These are phyloP conservation scores for Lepidium sativum DNA, from an alignment of 345 rosid species.

Conservation along the genomic window DNA sequence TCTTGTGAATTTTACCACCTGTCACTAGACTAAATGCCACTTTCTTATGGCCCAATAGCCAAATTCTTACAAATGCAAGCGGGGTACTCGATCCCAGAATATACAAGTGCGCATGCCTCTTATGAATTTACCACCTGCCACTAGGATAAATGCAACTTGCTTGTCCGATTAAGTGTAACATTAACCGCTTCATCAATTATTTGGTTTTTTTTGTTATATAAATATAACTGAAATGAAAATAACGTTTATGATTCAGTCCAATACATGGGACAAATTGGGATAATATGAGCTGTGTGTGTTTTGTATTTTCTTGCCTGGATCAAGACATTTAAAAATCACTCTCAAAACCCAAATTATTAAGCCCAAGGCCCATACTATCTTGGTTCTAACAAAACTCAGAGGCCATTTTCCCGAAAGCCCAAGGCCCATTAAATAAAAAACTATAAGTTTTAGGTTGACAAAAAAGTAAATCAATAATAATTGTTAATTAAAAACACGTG, in stretches of 20 bases:
- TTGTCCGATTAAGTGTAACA: too few relatives aligned
- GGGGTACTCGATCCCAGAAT: too few relatives aligned
- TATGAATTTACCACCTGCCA: too few relatives aligned
- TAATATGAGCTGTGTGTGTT: slow-evolving; percentile 11
- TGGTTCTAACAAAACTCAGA: too few relatives aligned
- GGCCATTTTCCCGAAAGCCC: neutral
- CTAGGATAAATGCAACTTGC: too few relatives aligned
- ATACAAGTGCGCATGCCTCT: too few relatives aligned
- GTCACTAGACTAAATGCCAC: too few relatives aligned
- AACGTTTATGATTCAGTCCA: slow-evolving; percentile 3
- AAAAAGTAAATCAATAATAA: neutral
- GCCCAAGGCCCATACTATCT: neutral
- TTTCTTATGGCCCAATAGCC: too few relatives aligned
- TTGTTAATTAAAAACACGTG: slow-evolving; percentile 5
- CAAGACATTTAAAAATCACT: neutral
- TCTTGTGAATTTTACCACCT: too few relatives aligned
- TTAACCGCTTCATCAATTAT: slow-evolving; percentile 4
- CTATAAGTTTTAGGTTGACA: neutral
- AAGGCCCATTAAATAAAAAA: neutral
- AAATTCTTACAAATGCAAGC: too few relatives aligned
- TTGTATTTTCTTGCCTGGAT: neutral
- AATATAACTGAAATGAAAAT: neutral
- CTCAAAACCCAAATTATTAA: neutral
- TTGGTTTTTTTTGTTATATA: neutral
- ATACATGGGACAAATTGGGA: slow-evolving; percentile 2